These are phyloP conservation scores for Ehretia macrophylla DNA, from an alignment of 257 asterid species.

Conservation along the genomic window DNA sequence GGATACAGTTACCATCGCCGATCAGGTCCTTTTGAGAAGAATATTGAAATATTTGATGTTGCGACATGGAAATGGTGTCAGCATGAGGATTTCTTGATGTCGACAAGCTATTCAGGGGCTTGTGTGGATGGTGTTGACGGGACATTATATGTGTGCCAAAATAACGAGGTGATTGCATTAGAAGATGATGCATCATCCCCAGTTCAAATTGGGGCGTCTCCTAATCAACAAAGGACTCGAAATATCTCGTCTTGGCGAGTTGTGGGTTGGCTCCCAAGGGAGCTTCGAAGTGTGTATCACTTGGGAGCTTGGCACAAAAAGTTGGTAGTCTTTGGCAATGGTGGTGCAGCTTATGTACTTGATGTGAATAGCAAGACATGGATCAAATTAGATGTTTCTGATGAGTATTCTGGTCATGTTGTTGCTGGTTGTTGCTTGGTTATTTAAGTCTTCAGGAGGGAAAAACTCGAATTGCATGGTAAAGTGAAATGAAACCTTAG, in stretches of 20 bases:
- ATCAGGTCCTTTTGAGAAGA: conserved; percentile 4
- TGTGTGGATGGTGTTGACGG: conserved; percentile 1
- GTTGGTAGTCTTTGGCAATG: not conserved
- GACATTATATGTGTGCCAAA: conserved; percentile 2
- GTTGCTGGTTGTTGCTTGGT: not conserved
- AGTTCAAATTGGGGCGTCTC: too few relatives aligned
- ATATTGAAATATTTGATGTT: conserved; percentile 9
- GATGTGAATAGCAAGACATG: not conserved
- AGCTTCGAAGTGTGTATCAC: not conserved
- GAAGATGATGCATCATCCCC: not conserved
- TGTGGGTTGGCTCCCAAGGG: not conserved
- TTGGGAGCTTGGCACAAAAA: not conserved
- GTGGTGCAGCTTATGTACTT: not conserved
- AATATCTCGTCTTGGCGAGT: not conserved
- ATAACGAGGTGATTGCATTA: not conserved
- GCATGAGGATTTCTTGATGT: not conserved
- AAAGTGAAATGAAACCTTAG: too few relatives aligned
- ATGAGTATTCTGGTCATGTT: not conserved
- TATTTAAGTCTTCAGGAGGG: not conserved
- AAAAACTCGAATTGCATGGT: too few relatives aligned
- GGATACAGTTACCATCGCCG: conserved; percentile 17
- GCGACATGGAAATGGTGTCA: conserved; percentile 9
- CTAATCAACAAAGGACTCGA: too few relatives aligned
- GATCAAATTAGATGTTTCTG: not conserved
- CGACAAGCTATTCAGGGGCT: not conserved